phyloP scores from a whole-genome alignment of 2,329 filamentous ascomycete genomes.

The Colletotrichum liaoningense region DNA sequence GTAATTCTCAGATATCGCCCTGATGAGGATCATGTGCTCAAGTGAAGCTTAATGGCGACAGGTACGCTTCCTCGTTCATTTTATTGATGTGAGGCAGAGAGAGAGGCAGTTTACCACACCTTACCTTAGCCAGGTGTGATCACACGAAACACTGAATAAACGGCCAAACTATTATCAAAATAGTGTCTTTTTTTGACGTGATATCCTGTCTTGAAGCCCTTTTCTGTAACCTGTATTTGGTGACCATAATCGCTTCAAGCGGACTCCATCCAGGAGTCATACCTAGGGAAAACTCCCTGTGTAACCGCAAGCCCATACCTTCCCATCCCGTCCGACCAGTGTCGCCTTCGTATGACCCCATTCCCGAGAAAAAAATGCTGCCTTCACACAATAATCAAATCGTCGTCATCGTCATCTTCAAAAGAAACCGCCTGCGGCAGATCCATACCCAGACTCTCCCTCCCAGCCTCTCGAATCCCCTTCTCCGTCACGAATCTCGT shows the following conservation, averaged over 20 bases:
- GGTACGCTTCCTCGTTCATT: neutral
- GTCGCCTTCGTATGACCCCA: neutral
- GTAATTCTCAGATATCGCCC: neutral
- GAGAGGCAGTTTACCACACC: neutral
- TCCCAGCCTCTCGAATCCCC: constrained; percentile 80
- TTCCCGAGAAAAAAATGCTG: constrained; percentile 10
- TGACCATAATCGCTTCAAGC: constrained; percentile 6
- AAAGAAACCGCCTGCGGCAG: constrained; percentile 39
- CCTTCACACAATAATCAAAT: constrained; percentile 54
- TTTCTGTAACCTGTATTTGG: constrained; percentile 4
- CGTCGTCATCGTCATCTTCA: constrained; percentile 60
- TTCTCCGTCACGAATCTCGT: constrained; percentile 84
- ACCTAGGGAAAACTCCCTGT: neutral
- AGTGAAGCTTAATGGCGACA: neutral
- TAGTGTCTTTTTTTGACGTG: neutral
- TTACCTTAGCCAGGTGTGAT: neutral
- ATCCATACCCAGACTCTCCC: constrained; percentile 76
- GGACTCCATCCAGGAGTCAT: constrained; percentile 22
- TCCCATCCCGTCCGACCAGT: neutral
- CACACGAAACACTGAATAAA: neutral
- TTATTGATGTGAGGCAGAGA: neutral
- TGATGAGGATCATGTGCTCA: neutral
- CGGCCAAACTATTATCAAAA: neutral
- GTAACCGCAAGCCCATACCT: constrained; percentile 4
- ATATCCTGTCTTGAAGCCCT: neutral